Base-by-base conservation (phyloP, 441 rosid species). In the Adansonia gregorii region DNA sequence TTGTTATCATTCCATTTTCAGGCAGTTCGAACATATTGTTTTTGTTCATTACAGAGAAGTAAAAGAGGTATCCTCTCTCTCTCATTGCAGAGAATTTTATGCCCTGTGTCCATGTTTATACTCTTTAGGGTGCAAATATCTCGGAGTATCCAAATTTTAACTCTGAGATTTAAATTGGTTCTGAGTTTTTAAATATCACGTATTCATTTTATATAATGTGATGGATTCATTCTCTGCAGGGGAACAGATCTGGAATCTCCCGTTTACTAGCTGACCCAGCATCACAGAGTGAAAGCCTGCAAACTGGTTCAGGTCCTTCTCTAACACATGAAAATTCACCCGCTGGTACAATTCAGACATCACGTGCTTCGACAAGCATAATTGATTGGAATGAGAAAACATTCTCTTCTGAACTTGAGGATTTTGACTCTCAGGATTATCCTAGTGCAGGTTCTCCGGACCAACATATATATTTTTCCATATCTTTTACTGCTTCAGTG, bases 31-130 rank as follows among this genome's bases (percentile, higher is more conserved):
- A 77, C 90, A 91, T 78, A 87, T 89, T 71, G 95, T 91, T 71
- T 87, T 91, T 71, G 95, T 91, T 58, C 95, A 91, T 83, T 91
- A 91, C 81, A 84, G 90, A 79, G 92, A 88, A 84, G 89, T 91
- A 69, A 88, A 85, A 69, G 92, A 89, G 91, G 94, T 91, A 88
- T 63, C n/a, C 0, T 65, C 5, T 79, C 58, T 51, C 59, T 71
- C 31, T 31, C 14, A 48, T 52, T 41, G 72, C 64, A 54, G 19
- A 54, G 60, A 65, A 56, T 51, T 60, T 39, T 66, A 12, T n/a
- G 60, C 20, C 67, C n/a, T 66, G n/a, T 19, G 60, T 49, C 60
- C 12, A 15, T 3, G 6, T 51, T 41, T 51, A 70, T 51, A 59
- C 74, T 3, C 45, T 70, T 70, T 51, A 69, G 73, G 58, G 35